A percentile compares a stretch with the other conserved stretches of the same genome.
These are phyloP conservation scores for Corylus heterophylla DNA, from an alignment of 306 rosid species.

Conservation along the genomic window DNA sequence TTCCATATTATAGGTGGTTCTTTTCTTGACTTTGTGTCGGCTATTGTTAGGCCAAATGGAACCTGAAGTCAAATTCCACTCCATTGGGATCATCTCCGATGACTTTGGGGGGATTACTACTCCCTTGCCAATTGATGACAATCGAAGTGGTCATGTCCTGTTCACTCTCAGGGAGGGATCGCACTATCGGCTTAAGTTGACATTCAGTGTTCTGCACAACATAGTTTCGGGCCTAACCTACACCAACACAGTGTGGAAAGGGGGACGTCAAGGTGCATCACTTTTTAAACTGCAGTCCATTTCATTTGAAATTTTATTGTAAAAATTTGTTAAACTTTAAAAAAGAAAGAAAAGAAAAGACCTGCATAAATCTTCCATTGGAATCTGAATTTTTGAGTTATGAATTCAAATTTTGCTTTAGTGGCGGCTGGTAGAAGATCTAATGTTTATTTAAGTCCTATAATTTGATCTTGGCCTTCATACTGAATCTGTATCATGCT, in stretches of 20 bases:
- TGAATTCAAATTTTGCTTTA: not conserved
- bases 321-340: not conserved
- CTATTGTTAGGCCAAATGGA: constrained; percentile 58
- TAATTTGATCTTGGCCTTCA: not conserved
- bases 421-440: not conserved
- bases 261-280: constrained; percentile 69
- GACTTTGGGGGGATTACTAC: constrained; percentile 71
- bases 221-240: constrained; percentile 86
- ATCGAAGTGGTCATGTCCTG: constrained; percentile 40
- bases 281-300: not conserved
- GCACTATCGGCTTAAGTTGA: constrained; percentile 67
- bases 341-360: no score
- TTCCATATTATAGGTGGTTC: constrained; percentile 7
- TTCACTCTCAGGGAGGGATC: constrained; percentile 81
- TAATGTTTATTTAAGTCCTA: not conserved
- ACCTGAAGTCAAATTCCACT: constrained; percentile 89
- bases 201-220: constrained; percentile 83
- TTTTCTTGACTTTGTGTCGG: constrained; percentile 22
- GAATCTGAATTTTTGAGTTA: not conserved
- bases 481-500: not conserved
- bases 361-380: not conserved
- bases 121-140: constrained; percentile 61
- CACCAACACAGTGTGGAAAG: constrained; percentile 92
- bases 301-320: not conserved
- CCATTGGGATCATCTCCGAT: constrained; percentile 72